Evolutionary conservation across 371 early-diverging fungal genomes (phyloP).

Genomic region (Lichtheimia hyalospora): DNA sequence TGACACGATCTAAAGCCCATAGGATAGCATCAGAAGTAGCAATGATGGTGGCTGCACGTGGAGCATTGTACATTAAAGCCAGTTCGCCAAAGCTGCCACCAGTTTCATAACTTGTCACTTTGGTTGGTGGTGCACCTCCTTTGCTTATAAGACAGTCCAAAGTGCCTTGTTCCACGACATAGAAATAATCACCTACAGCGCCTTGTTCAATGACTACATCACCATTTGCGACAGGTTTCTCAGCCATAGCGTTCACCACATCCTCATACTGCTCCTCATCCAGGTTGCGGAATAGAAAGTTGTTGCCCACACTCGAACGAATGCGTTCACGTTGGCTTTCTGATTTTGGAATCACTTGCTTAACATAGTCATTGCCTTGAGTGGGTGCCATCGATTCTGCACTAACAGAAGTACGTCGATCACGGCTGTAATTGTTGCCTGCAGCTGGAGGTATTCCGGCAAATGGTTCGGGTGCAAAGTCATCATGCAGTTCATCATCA

Average conservation of each 20-base stretch:
- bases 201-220: constrained; percentile 94
- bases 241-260: constrained; percentile 97
- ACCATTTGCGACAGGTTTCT: constrained; percentile 74
- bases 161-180: constrained; percentile 94
- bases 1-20: constrained; percentile 83
- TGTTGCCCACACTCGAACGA: constrained; percentile 75
- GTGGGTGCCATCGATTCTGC: constrained; percentile 97
- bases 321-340: constrained; percentile 87
- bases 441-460: constrained; percentile 14
- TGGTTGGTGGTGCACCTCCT: constrained; percentile 43
- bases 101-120: constrained; percentile 63
- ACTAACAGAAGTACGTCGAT: constrained; percentile 92
- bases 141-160: constrained; percentile 89
- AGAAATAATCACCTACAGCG: constrained; percentile 96
- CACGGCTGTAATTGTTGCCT: constrained; percentile 60
- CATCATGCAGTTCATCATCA: constrained; percentile 19
- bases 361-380: constrained; percentile 64
- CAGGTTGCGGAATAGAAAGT: constrained; percentile 91
- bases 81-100: constrained; percentile 86
- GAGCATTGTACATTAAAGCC: constrained; percentile 89
- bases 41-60: constrained; percentile 83
- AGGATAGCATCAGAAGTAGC: constrained; percentile 66
- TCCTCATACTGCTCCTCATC: constrained; percentile 96
- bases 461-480: constrained; percentile 9
- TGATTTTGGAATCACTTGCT: constrained; percentile 88